Percentiles rank a stretch among this genome's conserved stretches.
Evolutionary conservation across 1,284 basidiomycete species (phyloP).

Genomic region (Cryptococcus wingfieldii): DNA sequence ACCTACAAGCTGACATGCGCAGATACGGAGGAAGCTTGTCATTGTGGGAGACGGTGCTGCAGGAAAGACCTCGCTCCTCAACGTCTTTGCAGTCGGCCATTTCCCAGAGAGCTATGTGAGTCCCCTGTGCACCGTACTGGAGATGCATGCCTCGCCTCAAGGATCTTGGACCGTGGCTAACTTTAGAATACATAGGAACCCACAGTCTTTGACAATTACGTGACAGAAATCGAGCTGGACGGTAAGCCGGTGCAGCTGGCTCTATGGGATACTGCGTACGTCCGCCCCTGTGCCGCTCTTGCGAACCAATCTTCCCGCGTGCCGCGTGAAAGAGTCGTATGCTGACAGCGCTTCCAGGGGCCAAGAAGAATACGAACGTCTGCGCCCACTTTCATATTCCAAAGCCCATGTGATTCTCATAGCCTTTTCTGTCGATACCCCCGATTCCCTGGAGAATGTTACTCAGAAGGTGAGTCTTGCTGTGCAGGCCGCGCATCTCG

Average conservation of each 20-base stretch:
- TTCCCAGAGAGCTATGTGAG: conserved; percentile 90
- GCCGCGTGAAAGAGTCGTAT: too few species aligned
- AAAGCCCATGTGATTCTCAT: conserved; percentile 98
- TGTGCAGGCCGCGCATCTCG: neutral
- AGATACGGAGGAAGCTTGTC: conserved; percentile 48
- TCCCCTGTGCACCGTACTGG: neutral
- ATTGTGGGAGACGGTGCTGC: conserved; percentile 85
- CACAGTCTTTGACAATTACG: conserved; percentile 97
- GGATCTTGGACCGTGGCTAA: neutral
- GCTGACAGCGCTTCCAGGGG: conserved; percentile 55
- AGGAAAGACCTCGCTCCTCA: conserved; percentile 54
- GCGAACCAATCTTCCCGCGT: too few species aligned
- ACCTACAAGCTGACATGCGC: neutral
- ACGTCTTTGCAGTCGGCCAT: conserved; percentile 81
- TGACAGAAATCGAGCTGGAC: conserved; percentile 93
- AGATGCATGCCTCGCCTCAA: neutral
- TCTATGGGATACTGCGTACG: conserved; percentile 95
- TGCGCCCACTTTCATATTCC: conserved; percentile 93
- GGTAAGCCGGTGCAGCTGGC: conserved; percentile 95
- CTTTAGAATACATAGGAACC: conserved; percentile 26
- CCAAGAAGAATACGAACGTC: conserved; percentile 94
- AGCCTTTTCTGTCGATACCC: conserved; percentile 92
- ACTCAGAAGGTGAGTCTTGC: conserved; percentile 66
- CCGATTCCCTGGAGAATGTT: conserved; percentile 94
- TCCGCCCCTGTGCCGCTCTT: conserved; percentile 23